These are phyloP conservation scores for Saccharomyces hybrid DNA, from an alignment of 1,139 yeast genomes.

Conservation along the genomic window DNA sequence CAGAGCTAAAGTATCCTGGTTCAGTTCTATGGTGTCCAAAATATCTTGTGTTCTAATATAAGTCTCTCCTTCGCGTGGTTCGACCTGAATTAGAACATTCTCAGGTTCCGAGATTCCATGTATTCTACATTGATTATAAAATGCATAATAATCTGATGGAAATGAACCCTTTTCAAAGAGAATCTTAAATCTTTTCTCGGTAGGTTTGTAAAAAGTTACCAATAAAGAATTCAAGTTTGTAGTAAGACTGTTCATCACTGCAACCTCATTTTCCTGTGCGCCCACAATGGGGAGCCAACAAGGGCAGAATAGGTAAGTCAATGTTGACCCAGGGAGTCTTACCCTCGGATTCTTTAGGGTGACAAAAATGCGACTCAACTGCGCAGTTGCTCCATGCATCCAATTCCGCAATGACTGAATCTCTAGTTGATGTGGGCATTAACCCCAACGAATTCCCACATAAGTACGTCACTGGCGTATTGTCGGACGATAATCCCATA, in stretches of 20 bases:
- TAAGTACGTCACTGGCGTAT: conserved; percentile 41
- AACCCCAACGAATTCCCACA: conserved; percentile 91
- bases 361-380: conserved; percentile 78
- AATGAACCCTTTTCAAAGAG: conserved; percentile 81
- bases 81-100: conserved; percentile 55
- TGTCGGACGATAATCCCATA: conserved; percentile 37
- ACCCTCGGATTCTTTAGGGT: conserved; percentile 37
- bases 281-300: conserved; percentile 72
- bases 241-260: conserved; percentile 82
- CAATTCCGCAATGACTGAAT: conserved; percentile 57
- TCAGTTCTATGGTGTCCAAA: conserved; percentile 44
- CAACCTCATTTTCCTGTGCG: conserved; percentile 64
- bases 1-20: conserved; percentile 61
- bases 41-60: conserved; percentile 59
- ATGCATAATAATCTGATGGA: conserved; percentile 87
- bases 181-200: conserved; percentile 53
- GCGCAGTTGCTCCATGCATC: conserved; percentile 76
- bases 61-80: conserved; percentile 50
- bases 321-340: conserved; percentile 71
- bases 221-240: conserved; percentile 70
- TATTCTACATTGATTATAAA: conserved; percentile 61
- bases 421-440: conserved; percentile 62
- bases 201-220: conserved; percentile 67
- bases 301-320: conserved; percentile 65
- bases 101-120: conserved; percentile 45